Evolutionary conservation across 202 grass and related monocot species (phyloP), one percentile per base, ranked within the genome.

Genomic region (Brachypodium distachyon): DNA sequence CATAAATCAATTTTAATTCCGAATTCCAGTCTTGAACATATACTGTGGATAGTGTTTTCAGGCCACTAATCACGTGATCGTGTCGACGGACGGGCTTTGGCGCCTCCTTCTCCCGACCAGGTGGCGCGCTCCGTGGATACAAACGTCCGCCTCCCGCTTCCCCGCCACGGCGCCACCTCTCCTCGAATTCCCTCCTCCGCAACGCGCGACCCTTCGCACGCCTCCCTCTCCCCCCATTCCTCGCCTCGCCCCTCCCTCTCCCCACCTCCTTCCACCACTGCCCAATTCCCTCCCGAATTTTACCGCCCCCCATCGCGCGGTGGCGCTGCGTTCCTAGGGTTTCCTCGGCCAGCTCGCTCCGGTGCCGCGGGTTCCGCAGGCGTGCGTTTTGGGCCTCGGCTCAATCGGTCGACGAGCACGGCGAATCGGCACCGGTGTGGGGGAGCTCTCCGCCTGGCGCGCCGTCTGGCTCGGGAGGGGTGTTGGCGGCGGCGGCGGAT

Each of bases 71-170:
- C n/a, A n/a, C n/a, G n/a, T n/a, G n/a, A n/a, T n/a, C n/a, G n/a
- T n/a, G n/a, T n/a, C n/a, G n/a, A n/a, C n/a, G n/a, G n/a, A n/a
- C n/a, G n/a, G n/a, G n/a, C n/a, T 19, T 0, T 25, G n/a, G 3
- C 0, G 31, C 6, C 9, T 36, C 29, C n/a, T n/a, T n/a, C n/a
- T n/a, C 43, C 62, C 5, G 7, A n/a, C 49, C 70, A 62, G 27
- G 82, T 85, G 87, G 78, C 78, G 53, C 73, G n/a, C 53, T 79
- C 63, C 70, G 57, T 12, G 47, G 25, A 74, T 78, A 51, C 73
- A 51, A 80, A 82, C 49, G 53, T 44, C 37, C 26, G 54, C 27
- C 40, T 83, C 73, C 73, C 78, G 44, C 72, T 64, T 71, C 58
- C 22, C 56, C 32, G 13, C 56, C 12, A 12, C 27, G 27, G 6